Evolutionary conservation across 352 stramenopile species (phyloP).

Genomic region (Pythium biforme): DNA sequence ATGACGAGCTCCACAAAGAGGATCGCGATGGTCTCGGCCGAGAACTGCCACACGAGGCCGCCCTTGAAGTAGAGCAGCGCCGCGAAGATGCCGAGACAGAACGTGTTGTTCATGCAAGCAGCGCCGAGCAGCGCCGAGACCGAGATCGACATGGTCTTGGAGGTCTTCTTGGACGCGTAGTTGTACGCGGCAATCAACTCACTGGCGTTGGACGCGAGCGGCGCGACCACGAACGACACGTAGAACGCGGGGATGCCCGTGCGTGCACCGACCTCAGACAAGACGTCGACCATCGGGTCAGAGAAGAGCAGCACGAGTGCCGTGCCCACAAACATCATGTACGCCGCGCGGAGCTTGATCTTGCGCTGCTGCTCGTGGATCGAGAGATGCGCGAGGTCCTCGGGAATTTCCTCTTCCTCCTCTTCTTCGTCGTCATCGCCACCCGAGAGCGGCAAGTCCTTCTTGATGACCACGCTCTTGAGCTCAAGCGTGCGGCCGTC

Average conservation of each 20-base stretch:
- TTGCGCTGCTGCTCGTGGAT: slow-evolving; percentile 95
- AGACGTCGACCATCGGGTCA: slow-evolving; percentile 98
- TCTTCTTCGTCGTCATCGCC: slow-evolving; percentile 84
- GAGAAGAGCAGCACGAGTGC: slow-evolving; percentile 94
- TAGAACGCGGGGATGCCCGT: slow-evolving; percentile 95
- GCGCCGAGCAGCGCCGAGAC: slow-evolving; percentile 93
- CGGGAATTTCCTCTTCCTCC: slow-evolving; percentile 93
- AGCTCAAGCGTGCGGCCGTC: slow-evolving; percentile 37
- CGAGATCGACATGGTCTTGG: slow-evolving; percentile 97
- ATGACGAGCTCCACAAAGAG: slow-evolving; percentile 94
- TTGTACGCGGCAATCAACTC: slow-evolving; percentile 98
- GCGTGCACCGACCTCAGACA: slow-evolving; percentile 91
- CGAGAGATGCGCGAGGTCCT: slow-evolving; percentile 91
- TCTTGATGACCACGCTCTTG: slow-evolving; percentile 45
- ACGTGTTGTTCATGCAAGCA: slow-evolving; percentile 99
- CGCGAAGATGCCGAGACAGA: slow-evolving; percentile 98
- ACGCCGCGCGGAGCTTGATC: slow-evolving; percentile 94
- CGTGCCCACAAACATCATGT: slow-evolving; percentile 94
- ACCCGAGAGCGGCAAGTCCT: slow-evolving; percentile 42
- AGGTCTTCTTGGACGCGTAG: slow-evolving; percentile 98
- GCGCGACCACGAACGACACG: slow-evolving; percentile 96
- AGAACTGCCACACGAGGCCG: slow-evolving; percentile 97
- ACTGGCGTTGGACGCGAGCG: slow-evolving; percentile 97
- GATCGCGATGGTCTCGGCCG: slow-evolving; percentile 96
- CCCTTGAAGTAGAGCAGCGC: slow-evolving; percentile 94